phyloP scores from a whole-genome alignment of 2,329 filamentous ascomycete species.

The Monilinia polystroma region DNA sequence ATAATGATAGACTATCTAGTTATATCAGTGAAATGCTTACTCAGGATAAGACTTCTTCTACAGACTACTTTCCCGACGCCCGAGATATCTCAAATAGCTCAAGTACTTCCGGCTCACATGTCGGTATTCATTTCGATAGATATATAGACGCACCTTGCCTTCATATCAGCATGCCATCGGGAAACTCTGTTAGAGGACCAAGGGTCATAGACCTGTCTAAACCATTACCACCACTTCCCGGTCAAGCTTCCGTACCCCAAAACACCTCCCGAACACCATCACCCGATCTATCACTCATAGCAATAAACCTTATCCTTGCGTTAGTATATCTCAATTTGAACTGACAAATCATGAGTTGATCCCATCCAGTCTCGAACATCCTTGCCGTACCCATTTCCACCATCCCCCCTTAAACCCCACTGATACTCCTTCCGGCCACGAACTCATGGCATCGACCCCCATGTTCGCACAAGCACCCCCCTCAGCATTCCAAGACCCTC shows the following conservation, averaged over 20 bases:
- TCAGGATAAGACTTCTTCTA: neutral
- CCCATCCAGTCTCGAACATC: conserved; percentile 13
- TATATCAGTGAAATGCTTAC: conserved; percentile 6
- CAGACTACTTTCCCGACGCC: neutral
- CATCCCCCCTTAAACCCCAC: conserved; percentile 25
- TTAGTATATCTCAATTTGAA: conserved; percentile 23
- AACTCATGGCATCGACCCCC: conserved; percentile 35
- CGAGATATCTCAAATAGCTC: neutral
- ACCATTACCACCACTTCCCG: conserved; percentile 6
- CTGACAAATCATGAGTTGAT: neutral
- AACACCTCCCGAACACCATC: neutral
- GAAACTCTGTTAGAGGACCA: no score
- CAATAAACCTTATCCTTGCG: conserved; percentile 39
- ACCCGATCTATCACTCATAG: conserved; percentile 29
- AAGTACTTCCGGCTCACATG: neutral
- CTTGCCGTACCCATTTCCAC: conserved; percentile 20
- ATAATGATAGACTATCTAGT: conserved; percentile 16
- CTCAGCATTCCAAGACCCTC: conserved; percentile 16
- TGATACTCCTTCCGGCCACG: conserved; percentile 29
- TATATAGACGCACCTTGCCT: conserved; percentile 11
- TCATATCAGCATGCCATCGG: neutral
- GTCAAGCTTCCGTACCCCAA: neutral
- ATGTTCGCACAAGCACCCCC: conserved; percentile 32
- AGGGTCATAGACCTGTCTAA: conserved; percentile 6
- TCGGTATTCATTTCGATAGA: conserved; percentile 4